Percentiles rank a stretch among this genome's conserved stretches.
Evolutionary conservation across 164 flowering plant genomes (phyloP).

Genomic region (Annona squamosa): DNA sequence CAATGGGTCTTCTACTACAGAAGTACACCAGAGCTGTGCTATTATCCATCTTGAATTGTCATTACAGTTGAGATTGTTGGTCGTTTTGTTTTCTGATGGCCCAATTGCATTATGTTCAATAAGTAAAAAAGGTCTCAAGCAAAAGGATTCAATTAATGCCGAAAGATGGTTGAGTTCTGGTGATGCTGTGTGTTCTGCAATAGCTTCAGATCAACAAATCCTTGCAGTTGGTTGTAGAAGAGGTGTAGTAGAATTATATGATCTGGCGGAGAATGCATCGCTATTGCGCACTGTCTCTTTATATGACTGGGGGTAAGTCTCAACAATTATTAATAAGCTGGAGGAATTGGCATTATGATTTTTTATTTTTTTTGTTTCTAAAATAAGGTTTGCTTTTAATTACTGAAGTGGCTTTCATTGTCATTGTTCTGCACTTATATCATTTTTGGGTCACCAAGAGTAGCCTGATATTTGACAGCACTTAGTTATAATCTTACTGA

Average conservation of each 20-base stretch:
- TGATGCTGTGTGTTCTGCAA: conserved; percentile 76
- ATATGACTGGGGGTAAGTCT: conserved; percentile 94
- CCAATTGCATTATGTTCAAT: conserved; percentile 60
- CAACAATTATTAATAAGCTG: not conserved
- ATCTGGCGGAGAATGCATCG: conserved; percentile 60
- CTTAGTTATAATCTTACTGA: not conserved
- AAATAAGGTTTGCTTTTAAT: not conserved
- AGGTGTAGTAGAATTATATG: conserved; percentile 84
- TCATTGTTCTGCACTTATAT: not conserved
- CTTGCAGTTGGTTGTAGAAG: conserved; percentile 87
- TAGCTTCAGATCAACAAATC: conserved; percentile 82
- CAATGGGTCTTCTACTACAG: conserved; percentile 53
- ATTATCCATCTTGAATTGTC: conserved; percentile 69
- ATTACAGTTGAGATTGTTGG: conserved; percentile 50
- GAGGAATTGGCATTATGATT: not conserved
- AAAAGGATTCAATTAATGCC: conserved; percentile 51
- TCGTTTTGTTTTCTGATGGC: conserved; percentile 69
- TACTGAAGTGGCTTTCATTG: not conserved
- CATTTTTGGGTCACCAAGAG: not conserved
- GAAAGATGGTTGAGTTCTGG: conserved; percentile 57
- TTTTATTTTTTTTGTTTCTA: no score
- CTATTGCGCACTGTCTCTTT: conserved; percentile 79
- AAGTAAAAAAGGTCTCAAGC: conserved; percentile 82
- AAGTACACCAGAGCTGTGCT: conserved; percentile 29
- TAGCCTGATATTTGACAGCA: not conserved